These are phyloP conservation scores for Pisolithus thermaeus DNA, from an alignment of 1,284 basidiomycete genomes.

Conservation along the genomic window DNA sequence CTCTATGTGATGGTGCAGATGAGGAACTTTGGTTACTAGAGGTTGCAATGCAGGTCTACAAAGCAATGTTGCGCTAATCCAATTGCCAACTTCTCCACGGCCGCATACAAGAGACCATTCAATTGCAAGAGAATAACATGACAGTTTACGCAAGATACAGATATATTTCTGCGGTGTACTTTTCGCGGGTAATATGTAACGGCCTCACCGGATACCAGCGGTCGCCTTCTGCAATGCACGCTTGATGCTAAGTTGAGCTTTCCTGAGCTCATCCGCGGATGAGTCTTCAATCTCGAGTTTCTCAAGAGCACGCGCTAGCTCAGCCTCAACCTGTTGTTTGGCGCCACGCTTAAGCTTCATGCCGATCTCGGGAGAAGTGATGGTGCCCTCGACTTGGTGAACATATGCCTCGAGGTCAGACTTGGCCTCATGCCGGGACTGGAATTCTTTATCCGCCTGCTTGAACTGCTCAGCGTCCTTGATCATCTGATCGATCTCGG, in stretches of 20 bases:
- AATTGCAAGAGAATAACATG: neutral
- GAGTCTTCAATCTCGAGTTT: constrained; percentile 95
- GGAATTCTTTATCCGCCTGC: constrained; percentile 95
- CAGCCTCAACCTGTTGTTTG: constrained; percentile 87
- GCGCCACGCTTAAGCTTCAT: constrained; percentile 97
- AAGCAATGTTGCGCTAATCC: constrained; percentile 37
- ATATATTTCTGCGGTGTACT: constrained; percentile 4
- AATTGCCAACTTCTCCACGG: too few species aligned
- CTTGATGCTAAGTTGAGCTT: constrained; percentile 89
- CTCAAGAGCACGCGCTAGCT: constrained; percentile 94
- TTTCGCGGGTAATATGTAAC: constrained; percentile 9
- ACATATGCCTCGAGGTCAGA: constrained; percentile 95
- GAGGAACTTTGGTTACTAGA: constrained; percentile 95
- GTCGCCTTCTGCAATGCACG: constrained; percentile 95
- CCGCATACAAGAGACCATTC: neutral
- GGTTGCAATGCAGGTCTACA: constrained; percentile 74
- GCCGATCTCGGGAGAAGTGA: constrained; percentile 90
- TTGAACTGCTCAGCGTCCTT: constrained; percentile 96
- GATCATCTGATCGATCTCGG: constrained; percentile 98
- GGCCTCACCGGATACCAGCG: constrained; percentile 68
- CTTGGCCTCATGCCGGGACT: constrained; percentile 93
- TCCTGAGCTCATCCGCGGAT: constrained; percentile 87
- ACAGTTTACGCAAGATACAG: neutral
- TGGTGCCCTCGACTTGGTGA: constrained; percentile 90
- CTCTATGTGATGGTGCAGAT: constrained; percentile 94